Evolutionary conservation across 177 flowering plant genomes (phyloP).

Genomic region (Vitis hybrid): DNA sequence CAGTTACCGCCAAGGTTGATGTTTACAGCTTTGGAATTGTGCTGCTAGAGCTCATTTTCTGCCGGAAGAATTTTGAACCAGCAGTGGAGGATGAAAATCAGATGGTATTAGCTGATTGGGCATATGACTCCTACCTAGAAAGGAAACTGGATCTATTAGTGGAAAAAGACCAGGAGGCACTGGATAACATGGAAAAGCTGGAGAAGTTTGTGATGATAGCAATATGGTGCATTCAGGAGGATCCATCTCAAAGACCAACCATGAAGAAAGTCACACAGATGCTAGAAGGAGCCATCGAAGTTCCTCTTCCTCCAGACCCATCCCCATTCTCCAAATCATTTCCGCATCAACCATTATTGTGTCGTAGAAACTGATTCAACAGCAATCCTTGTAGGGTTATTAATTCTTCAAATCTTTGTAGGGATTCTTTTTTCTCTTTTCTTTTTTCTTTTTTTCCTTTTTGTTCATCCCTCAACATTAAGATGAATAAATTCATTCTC

Average conservation of each 20-base stretch:
- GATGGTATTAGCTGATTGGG: constrained; percentile 43
- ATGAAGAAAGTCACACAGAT: constrained; percentile 26
- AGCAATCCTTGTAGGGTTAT: too few species aligned
- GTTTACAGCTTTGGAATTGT: constrained; percentile 54
- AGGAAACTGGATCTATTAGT: constrained; percentile 27
- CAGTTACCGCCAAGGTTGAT: constrained; percentile 43
- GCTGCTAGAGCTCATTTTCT: constrained; percentile 50
- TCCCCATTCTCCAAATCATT: background rate
- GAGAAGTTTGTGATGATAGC: constrained; percentile 45
- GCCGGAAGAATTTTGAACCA: constrained; percentile 24
- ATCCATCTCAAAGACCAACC: constrained; percentile 37
- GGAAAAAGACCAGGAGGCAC: constrained; percentile 37
- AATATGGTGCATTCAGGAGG: constrained; percentile 53
- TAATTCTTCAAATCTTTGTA: too few species aligned
- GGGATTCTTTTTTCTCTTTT: too few species aligned
- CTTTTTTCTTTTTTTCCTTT: too few species aligned
- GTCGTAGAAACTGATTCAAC: too few species aligned
- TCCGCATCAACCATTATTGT: too few species aligned
- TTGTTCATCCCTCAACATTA: too few species aligned
- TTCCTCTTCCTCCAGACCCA: background rate
- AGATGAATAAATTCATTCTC: too few species aligned
- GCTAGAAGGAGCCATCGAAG: constrained; percentile 25
- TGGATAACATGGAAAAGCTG: constrained; percentile 20
- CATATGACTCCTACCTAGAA: constrained; percentile 38
- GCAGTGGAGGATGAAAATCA: constrained; percentile 6